Evolutionary conservation across 2,329 filamentous ascomycete genomes (phyloP).

Genomic region (Epichloe coenophiala): DNA sequence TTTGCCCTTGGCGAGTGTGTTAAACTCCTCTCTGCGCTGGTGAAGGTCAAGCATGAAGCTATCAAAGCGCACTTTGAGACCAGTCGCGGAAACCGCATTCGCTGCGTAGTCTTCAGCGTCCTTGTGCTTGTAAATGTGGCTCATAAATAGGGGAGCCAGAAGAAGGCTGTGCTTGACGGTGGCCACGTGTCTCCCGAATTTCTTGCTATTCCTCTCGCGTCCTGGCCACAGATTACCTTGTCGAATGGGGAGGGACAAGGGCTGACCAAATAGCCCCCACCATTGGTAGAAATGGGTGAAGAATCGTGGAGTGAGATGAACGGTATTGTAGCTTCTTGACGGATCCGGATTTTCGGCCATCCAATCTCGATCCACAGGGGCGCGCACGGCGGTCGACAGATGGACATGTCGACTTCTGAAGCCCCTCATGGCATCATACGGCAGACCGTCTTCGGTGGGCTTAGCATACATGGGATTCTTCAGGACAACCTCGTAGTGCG

Average conservation of each 20-base stretch:
- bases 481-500: slow-evolving; percentile 82
- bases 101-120: slow-evolving; percentile 77
- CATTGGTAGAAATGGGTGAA: slow-evolving; percentile 97
- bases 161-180: slow-evolving; percentile 97
- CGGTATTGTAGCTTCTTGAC: slow-evolving; percentile 88
- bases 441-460: slow-evolving; percentile 34
- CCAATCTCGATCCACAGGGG: slow-evolving; percentile 81
- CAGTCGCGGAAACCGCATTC: slow-evolving; percentile 71
- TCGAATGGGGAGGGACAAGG: slow-evolving; percentile 86
- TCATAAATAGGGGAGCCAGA: slow-evolving; percentile 83
- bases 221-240: slow-evolving; percentile 87
- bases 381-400: slow-evolving; percentile 80
- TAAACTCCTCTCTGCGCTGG: slow-evolving; percentile 84
- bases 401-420: slow-evolving; percentile 97
- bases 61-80: slow-evolving; percentile 90
- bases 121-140: slow-evolving; percentile 97
- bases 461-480: slow-evolving; percentile 67
- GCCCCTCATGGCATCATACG: slow-evolving; percentile 89
- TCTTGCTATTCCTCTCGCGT: slow-evolving; percentile 92
- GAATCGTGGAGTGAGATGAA: slow-evolving; percentile 87
- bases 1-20: slow-evolving; percentile 62
- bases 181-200: slow-evolving; percentile 92
- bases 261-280: slow-evolving; percentile 93
- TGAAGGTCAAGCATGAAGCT: slow-evolving; percentile 97
- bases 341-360: slow-evolving; percentile 57